Percentiles rank a stretch among this genome's conserved stretches.
These are phyloP conservation scores for Phytophthora chlamydospora DNA, from an alignment of 352 stramenopile species.

Conservation along the genomic window DNA sequence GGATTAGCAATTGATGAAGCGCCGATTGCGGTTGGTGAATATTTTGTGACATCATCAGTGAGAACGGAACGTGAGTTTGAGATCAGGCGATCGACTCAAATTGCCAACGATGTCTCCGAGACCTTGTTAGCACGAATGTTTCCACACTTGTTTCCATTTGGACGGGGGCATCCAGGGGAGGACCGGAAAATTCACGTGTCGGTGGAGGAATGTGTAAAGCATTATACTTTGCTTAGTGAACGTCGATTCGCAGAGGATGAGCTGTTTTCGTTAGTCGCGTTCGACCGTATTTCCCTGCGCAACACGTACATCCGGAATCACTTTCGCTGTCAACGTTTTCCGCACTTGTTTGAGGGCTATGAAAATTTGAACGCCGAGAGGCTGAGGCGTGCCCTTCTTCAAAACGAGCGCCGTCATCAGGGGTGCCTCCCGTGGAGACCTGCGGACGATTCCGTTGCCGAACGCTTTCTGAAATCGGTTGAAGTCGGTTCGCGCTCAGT, in stretches of 20 bases:
- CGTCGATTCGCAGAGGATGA: constrained; percentile 23
- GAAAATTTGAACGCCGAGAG: constrained; percentile 2
- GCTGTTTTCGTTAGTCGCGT: constrained; percentile 18
- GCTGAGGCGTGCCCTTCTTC: not conserved
- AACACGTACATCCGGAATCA: constrained; percentile 12
- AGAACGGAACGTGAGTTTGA: constrained; percentile 1
- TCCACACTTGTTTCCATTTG: constrained; percentile 12
- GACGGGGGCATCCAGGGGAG: constrained; percentile 10
- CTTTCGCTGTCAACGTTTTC: constrained; percentile 5
- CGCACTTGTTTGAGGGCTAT: constrained; percentile 1
- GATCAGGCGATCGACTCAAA: not conserved
- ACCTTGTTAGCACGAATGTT: constrained; percentile 8
- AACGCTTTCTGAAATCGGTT: constrained; percentile 7
- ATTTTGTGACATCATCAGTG: not conserved
- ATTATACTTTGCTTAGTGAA: constrained; percentile 14
- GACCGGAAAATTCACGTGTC: constrained; percentile 1
- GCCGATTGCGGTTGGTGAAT: not conserved
- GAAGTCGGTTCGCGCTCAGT: constrained; percentile 2
- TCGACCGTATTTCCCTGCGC: constrained; percentile 13
- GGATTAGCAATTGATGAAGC: not conserved
- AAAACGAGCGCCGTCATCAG: constrained; percentile 1
- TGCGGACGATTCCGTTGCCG: not conserved
- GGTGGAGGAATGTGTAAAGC: constrained; percentile 13
- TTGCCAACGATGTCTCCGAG: not conserved
- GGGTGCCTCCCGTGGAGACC: not conserved